These are phyloP conservation scores for Pachyrhizus erosus DNA, from an alignment of 306 rosid species.

Conservation along the genomic window DNA sequence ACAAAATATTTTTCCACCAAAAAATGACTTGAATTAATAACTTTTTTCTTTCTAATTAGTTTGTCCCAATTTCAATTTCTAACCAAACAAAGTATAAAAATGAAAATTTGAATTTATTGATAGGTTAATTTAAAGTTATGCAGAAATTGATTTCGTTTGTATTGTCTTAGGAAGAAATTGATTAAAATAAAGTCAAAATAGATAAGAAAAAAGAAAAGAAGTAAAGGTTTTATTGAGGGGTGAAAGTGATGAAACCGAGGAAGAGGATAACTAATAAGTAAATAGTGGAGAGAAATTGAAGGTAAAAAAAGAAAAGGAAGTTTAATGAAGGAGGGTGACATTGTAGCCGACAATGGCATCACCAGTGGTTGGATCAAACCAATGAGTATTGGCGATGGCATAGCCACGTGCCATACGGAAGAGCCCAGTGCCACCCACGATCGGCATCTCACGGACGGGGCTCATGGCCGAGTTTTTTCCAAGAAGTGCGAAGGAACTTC, in stretches of 20 bases:
- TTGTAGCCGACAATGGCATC: conserved; percentile 87
- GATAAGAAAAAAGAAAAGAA: neutral
- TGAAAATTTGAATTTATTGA: no score
- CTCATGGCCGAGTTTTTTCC: conserved; percentile 66
- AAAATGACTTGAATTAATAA: no score
- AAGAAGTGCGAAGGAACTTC: conserved; percentile 67
- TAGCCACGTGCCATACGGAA: conserved; percentile 84
- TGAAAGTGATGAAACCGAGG: neutral
- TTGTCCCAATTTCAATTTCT: no score
- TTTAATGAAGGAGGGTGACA: conserved; percentile 69
- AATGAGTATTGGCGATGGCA: conserved; percentile 67
- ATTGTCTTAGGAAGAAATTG: no score
- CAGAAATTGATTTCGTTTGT: no score
- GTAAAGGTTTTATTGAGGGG: neutral
- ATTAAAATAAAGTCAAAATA: no score
- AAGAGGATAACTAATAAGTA: neutral
- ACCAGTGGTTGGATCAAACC: conserved; percentile 51
- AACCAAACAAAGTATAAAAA: no score
- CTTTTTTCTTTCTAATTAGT: no score
- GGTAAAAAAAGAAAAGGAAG: neutral
- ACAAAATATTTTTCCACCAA: no score
- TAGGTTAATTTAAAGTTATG: no score
- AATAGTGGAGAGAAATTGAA: neutral
- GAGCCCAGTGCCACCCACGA: conserved; percentile 81
- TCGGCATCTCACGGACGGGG: conserved; percentile 69